Evolutionary conservation across 2,329 filamentous ascomycete genomes (phyloP).

Genomic region (Diaporthe citri): DNA sequence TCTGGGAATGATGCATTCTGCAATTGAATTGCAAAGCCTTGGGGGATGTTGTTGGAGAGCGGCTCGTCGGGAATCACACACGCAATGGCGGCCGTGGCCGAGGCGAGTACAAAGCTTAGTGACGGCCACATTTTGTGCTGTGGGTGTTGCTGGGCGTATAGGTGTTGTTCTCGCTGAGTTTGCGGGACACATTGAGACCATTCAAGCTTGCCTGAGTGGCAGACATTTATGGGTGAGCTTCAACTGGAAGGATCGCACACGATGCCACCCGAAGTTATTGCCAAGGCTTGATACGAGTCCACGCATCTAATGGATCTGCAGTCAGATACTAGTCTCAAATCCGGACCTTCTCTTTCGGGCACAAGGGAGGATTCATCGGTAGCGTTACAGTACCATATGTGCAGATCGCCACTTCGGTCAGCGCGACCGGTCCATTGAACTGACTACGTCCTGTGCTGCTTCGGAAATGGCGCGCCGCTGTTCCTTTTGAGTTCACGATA

Average conservation of each 20-base stretch:
- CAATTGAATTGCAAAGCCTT: slow-evolving; percentile 51
- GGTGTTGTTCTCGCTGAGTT: not conserved
- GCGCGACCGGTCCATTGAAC: not conserved
- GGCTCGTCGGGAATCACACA: slow-evolving; percentile 48
- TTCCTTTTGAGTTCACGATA: not conserved
- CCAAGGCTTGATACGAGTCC: slow-evolving; percentile 26
- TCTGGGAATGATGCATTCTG: slow-evolving; percentile 53
- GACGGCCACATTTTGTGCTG: not conserved
- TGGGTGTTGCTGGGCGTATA: not conserved
- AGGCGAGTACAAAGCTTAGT: not conserved
- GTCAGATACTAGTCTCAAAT: slow-evolving; percentile 27
- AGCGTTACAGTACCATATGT: not conserved
- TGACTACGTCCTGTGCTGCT: not conserved
- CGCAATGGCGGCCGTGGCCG: slow-evolving; percentile 40
- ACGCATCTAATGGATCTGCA: slow-evolving; percentile 27
- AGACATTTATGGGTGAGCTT: slow-evolving; percentile 8
- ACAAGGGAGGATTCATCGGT: not conserved
- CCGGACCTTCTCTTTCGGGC: slow-evolving; percentile 23
- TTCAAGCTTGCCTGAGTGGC: not conserved
- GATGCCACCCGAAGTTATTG: not conserved
- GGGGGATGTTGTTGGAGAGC: slow-evolving; percentile 50
- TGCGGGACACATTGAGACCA: no score
- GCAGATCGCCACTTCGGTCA: not conserved
- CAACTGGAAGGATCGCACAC: slow-evolving; percentile 11
- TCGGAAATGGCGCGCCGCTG: slow-evolving; percentile 3